Percentiles rank a stretch among this genome's conserved stretches.
Evolutionary conservation across 2,329 filamentous ascomycete genomes (phyloP).

Genomic region (Fusarium duplospermum): DNA sequence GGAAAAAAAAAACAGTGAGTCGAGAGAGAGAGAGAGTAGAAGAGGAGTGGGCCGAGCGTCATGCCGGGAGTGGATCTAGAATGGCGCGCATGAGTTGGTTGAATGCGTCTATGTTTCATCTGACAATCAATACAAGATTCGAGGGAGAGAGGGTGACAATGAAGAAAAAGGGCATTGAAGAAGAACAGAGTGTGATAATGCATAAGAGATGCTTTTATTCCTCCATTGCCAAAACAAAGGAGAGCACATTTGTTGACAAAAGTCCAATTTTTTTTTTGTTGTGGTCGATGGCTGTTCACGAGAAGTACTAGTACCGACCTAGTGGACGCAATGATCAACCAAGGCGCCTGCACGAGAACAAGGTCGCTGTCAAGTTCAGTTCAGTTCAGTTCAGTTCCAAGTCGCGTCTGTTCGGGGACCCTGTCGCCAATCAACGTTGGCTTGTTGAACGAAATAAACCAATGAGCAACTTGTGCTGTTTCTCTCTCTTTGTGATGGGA

Average conservation of each 20-base stretch:
- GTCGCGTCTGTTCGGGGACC: not conserved
- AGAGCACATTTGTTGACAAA: not conserved
- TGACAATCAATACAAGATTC: conserved; percentile 15
- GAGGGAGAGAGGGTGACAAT: conserved; percentile 1
- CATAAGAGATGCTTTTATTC: not conserved
- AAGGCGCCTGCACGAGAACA: not conserved
- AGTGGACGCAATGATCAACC: conserved; percentile 21
- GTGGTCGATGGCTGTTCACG: not conserved
- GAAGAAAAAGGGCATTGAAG: conserved; percentile 2
- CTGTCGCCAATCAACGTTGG: conserved; percentile 25
- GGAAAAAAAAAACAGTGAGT: not conserved
- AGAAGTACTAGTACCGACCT: not conserved
- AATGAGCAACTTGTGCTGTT: conserved; percentile 29
- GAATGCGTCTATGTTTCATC: conserved; percentile 33
- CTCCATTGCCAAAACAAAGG: not conserved
- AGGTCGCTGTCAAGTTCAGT: not conserved
- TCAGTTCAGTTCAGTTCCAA: not conserved
- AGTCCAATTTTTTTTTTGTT: not conserved
- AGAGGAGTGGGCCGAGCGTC: not conserved
- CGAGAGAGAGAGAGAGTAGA: not conserved
- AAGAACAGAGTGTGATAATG: not conserved
- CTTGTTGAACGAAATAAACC: conserved; percentile 5
- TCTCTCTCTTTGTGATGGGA: no score
- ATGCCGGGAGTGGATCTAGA: conserved; percentile 10
- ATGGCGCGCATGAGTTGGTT: conserved; percentile 23